Evolutionary conservation across 352 stramenopile species (phyloP).

Genomic region (Globisporangium okanoganense): DNA sequence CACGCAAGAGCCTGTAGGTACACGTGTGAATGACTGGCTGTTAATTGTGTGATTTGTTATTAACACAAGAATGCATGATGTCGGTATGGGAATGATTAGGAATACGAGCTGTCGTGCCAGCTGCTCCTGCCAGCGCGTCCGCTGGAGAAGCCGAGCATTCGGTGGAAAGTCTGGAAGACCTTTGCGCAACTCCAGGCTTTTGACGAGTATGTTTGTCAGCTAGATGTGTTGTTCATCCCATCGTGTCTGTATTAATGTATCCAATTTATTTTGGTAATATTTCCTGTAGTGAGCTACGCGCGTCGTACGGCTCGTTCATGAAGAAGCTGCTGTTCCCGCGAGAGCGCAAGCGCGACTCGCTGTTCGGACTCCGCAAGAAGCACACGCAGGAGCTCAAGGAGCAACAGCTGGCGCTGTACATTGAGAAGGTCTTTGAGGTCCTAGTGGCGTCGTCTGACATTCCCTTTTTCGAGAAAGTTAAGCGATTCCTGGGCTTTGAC

Average conservation of each 20-base stretch:
- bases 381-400: constrained; percentile 61
- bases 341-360: constrained; percentile 68
- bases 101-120: constrained; percentile 75
- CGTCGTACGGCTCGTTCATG: constrained; percentile 47
- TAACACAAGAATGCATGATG: constrained; percentile 5
- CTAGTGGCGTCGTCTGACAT: constrained; percentile 38
- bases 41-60: background rate
- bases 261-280: background rate
- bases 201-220: constrained; percentile 73
- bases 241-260: background rate
- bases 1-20: constrained; percentile 46
- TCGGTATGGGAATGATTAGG: constrained; percentile 24
- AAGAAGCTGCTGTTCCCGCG: constrained; percentile 54
- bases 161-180: constrained; percentile 78
- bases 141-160: constrained; percentile 65
- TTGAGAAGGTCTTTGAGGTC: constrained; percentile 60
- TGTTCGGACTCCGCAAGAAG: constrained; percentile 71
- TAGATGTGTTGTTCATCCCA: background rate
- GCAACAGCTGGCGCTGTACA: constrained; percentile 69
- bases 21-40: background rate
- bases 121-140: constrained; percentile 42
- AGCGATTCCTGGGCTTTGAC: constrained; percentile 61
- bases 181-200: constrained; percentile 62
- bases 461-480: constrained; percentile 35
- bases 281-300: constrained; percentile 44